Conservation (phyloP, 2,329 filamentous ascomycete species). For the Fusarium protoensiforme region DNA sequence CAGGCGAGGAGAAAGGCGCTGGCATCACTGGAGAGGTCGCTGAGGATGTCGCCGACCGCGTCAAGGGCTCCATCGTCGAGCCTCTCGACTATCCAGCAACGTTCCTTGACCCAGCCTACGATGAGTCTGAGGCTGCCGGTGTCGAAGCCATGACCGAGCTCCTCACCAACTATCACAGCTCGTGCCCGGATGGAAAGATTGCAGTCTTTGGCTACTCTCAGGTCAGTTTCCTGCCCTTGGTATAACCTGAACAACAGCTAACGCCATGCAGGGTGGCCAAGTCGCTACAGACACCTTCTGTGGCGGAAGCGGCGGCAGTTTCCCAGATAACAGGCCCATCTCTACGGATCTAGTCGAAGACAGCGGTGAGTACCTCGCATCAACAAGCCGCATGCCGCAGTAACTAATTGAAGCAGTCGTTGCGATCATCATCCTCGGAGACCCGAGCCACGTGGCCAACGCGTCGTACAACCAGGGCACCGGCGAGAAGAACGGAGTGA, state of each 20-base stretch:
- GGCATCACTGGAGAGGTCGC: conserved; percentile 50
- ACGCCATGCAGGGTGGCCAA: conserved; percentile 50
- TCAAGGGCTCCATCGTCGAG: conserved; percentile 49
- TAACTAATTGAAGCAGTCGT: conserved; percentile 48
- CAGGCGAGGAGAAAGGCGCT: conserved; percentile 47
- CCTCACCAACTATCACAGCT: conserved; percentile 46
- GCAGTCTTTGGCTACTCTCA: conserved; percentile 57
- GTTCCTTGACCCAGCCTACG: conserved; percentile 47
- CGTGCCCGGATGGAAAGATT: conserved; percentile 54
- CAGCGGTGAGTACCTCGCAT: conserved; percentile 44
- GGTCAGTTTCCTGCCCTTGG: conserved; percentile 29
- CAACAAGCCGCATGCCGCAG: not conserved
- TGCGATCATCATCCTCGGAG: conserved; percentile 54
- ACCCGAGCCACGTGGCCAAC: conserved; percentile 53
- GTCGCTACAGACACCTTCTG: conserved; percentile 52
- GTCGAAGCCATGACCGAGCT: conserved; percentile 44
- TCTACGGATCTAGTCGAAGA: conserved; percentile 43
- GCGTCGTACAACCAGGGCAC: conserved; percentile 51
- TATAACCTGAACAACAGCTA: not conserved
- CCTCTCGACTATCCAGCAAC: conserved; percentile 54
- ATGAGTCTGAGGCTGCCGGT: conserved; percentile 49
- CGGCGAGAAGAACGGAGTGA: conserved; percentile 51
- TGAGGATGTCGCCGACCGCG: conserved; percentile 43
- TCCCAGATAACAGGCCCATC: conserved; percentile 43
- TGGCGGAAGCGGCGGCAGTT: conserved; percentile 46